Base-by-base conservation (phyloP, 306 rosid genomes). In the Vigna hirtella region DNA sequence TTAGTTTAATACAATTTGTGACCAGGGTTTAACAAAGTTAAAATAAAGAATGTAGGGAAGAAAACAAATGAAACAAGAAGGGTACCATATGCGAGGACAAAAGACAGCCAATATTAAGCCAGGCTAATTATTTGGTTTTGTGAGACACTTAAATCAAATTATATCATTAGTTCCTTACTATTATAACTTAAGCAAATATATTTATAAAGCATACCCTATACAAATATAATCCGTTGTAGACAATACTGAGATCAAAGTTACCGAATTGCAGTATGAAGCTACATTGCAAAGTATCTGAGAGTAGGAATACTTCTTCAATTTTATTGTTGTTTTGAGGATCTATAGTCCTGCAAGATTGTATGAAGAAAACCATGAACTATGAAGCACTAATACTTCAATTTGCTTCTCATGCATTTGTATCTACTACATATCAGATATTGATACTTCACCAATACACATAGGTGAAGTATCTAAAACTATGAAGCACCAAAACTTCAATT, bases 211-310 rank as follows among this genome's bases (percentile, higher is more conserved):
- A 66, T 5, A 24, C 42, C 51, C 56, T 45, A 22, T 57, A 24
- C 4, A 45, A 17, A 51, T 18, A 75, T 40, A 63, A 74, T 16
- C 38, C 34, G 61, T 15, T 30, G 63, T 75, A 76, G 78, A 13
- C 22, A 76, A 40, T 0, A 30, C 17, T 26, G 47, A 67, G 26
- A 70, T 65, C 36, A 64, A 53, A 20, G 77, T 40, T n/a, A 38
- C 22, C 20, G 15, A 58, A 57, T 63, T 43, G 68, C 34, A 61
- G n/a, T 22, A 43, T 28, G 24, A 53, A 62, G 49, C 34, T 52
- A 62, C 20, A 65, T 81, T 17, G 26, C 70, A 52, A 32, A 77
- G 65, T 32, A 84, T n/a, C 72, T 50, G 7, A 24, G 43, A 48
- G 34, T 48, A 30, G 53, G 28, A 53, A 51, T 67, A 17, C 72